Base-by-base conservation (phyloP, 2,329 filamentous ascomycete genomes). In the Teratosphaeria destructans region DNA sequence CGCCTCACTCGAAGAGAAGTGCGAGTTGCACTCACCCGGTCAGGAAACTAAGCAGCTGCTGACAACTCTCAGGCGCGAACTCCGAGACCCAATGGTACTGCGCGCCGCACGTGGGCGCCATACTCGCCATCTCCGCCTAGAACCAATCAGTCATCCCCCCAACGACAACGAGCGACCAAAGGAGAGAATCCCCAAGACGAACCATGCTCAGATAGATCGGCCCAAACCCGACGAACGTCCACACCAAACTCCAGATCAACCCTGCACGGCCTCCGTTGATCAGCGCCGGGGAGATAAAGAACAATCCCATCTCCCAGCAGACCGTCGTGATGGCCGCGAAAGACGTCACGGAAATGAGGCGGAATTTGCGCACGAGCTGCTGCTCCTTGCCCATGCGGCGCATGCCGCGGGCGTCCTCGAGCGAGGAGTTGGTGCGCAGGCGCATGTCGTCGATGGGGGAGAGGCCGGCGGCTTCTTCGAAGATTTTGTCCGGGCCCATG, bases 231-330 rank as follows among this genome's bases (percentile, higher is more conserved):
- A 59, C 43, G 12, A 55, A 55, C 8, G 27, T 56, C 52, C 52
- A 55, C 14, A 71, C 55, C 19, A 62, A 61, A 5, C 58, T 63
- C 62, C 65, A 71, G 34, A 71, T 60, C 11, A 71, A 56, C 5
- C 69, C 69, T 0, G 64, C 65, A 7, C 64, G 59, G 1, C 69
- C 69, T 26, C 69, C 69, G 54, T 70, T 63, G 5, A 63, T 52
- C 16, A 67, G 52, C 3, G 57, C 64, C n/a, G 57, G 64, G 19
- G 52, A 54, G 49, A 61, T 58, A 19, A 60, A 27, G 53, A 65
- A 64, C 27, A 65, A 53, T 4, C 58, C 61, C 32, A 58, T 56
- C 39, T 66, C 64, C 66, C 66, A 67, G 1, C 57, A 56, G 3
- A 60, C 59, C 3, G 61, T 63, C 3, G 62, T 60, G 2, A 63